A percentile compares a stretch with the other conserved stretches of the same genome.
phyloP scores from a whole-genome alignment of 768 basidiomycete genomes.

The Crucibulum laeve region DNA sequence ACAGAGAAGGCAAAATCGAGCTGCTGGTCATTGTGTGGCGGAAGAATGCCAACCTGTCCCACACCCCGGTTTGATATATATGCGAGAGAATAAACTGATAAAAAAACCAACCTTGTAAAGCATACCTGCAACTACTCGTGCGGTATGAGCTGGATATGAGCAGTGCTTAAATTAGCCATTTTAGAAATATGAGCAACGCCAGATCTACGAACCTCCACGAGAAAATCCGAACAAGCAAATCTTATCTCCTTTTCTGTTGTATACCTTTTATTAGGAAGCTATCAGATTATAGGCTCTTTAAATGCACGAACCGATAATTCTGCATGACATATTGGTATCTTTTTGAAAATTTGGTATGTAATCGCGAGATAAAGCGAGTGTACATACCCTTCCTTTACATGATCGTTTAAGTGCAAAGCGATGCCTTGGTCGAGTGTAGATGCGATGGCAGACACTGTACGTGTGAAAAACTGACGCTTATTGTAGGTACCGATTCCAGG shows the following conservation, averaged over 20 bases:
- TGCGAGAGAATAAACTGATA: background rate
- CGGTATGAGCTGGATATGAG: constrained; percentile 15
- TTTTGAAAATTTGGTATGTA: background rate
- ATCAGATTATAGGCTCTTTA: background rate
- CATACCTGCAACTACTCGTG: constrained; percentile 26
- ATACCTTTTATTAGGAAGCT: background rate
- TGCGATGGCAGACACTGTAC: constrained; percentile 10
- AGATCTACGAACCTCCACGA: constrained; percentile 12
- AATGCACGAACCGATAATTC: constrained; percentile 14
- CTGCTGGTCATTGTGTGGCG: constrained; percentile 24
- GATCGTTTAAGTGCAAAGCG: constrained; percentile 20
- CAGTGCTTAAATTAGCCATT: background rate
- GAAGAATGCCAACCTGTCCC: constrained; percentile 23
- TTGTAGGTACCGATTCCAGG: constrained; percentile 22
- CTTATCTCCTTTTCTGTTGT: constrained; percentile 19
- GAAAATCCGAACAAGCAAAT: constrained; percentile 27
- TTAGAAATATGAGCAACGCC: background rate
- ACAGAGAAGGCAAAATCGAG: constrained; percentile 30
- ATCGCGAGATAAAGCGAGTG: background rate
- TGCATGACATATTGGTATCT: constrained; percentile 20
- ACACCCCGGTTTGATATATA: background rate
- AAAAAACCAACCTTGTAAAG: constrained; percentile 19
- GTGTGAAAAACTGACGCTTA: constrained; percentile 15
- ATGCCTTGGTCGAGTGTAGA: constrained; percentile 16
- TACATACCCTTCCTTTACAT: constrained; percentile 24